Conservation (phyloP, 2,329 filamentous ascomycete genomes). For the Trichophaea hybrida region DNA sequence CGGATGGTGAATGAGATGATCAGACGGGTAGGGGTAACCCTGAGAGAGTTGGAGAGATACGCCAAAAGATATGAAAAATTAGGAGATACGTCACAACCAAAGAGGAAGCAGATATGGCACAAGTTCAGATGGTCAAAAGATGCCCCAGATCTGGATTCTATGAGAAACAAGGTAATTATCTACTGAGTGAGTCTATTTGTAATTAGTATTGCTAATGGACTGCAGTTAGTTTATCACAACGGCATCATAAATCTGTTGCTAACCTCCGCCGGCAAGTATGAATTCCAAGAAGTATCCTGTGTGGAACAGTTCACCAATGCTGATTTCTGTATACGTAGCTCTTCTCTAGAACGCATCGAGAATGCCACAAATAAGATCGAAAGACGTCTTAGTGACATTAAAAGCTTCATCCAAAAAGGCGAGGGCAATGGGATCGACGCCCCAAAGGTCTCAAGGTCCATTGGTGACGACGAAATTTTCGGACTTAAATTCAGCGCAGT, state of each 20-base stretch:
- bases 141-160: slow-evolving; percentile 7
- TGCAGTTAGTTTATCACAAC: too few relatives aligned
- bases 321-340: too few relatives aligned
- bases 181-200: neutral
- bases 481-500: neutral
- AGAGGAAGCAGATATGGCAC: slow-evolving; percentile 1
- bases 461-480: neutral
- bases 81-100: neutral
- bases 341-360: neutral
- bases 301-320: too few relatives aligned
- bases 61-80: neutral
- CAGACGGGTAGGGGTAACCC: neutral
- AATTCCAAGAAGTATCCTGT: too few relatives aligned
- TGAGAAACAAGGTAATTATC: slow-evolving; percentile 8
- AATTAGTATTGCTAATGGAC: neutral
- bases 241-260: too few relatives aligned
- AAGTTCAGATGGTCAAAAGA: slow-evolving; percentile 11
- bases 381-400: neutral
- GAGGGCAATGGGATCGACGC: neutral
- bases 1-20: slow-evolving; percentile 6
- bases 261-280: too few relatives aligned
- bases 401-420: neutral
- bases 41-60: slow-evolving; percentile 4
- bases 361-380: neutral
- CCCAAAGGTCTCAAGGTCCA: neutral